These are phyloP conservation scores for Collybia mongolica DNA, from an alignment of 768 basidiomycete species.

Conservation along the genomic window DNA sequence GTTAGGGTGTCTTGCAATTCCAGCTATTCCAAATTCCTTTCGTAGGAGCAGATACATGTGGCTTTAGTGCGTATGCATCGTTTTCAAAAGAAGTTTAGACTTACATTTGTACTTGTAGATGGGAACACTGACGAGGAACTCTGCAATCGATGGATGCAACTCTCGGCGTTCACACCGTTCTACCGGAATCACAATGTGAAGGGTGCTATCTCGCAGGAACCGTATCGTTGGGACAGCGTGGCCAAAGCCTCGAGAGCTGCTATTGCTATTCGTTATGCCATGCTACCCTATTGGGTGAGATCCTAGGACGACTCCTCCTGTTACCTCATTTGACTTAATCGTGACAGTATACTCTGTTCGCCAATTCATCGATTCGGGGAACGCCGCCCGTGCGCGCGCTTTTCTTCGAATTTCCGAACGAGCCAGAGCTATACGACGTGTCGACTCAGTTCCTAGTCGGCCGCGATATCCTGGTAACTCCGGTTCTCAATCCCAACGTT, in stretches of 20 bases:
- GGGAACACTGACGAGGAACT: slow-evolving; percentile 79
- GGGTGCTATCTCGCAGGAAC: slow-evolving; percentile 74
- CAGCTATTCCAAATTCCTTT: slow-evolving; percentile 83
- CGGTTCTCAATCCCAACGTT: slow-evolving; percentile 68
- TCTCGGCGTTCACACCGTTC: slow-evolving; percentile 82
- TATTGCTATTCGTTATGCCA: slow-evolving; percentile 65
- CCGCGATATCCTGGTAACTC: slow-evolving; percentile 69
- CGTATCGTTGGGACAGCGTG: slow-evolving; percentile 80
- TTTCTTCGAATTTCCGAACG: slow-evolving; percentile 77
- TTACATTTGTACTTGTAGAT: slow-evolving; percentile 20
- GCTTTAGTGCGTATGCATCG: slow-evolving; percentile 44
- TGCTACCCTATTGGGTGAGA: slow-evolving; percentile 79
- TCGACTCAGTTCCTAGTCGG: slow-evolving; percentile 77
- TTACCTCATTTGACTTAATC: background rate
- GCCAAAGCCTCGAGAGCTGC: slow-evolving; percentile 71
- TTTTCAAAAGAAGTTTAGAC: slow-evolving; percentile 1
- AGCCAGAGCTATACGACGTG: slow-evolving; percentile 59
- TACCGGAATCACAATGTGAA: slow-evolving; percentile 75
- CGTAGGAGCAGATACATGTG: slow-evolving; percentile 79
- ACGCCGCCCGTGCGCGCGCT: slow-evolving; percentile 74
- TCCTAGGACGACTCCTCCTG: slow-evolving; percentile 5
- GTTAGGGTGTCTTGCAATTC: slow-evolving; percentile 76
- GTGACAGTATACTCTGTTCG: slow-evolving; percentile 67
- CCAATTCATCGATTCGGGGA: slow-evolving; percentile 60
- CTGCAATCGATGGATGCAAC: slow-evolving; percentile 84